phyloP scores from a whole-genome alignment of 768 basidiomycete species.

The Collybiopsis luxurians region DNA sequence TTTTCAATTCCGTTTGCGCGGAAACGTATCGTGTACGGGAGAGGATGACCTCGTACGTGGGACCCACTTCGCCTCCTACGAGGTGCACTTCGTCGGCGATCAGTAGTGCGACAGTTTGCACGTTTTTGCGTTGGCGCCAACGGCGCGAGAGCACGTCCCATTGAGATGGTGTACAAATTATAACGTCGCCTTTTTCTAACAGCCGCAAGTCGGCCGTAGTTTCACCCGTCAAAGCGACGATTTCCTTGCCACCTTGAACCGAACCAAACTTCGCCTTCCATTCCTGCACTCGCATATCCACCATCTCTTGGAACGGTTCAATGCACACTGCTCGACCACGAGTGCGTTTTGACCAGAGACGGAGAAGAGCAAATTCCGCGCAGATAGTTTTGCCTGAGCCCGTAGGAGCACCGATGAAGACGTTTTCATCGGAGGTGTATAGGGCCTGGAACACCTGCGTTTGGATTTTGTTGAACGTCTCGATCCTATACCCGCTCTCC shows the following conservation, averaged over 20 bases:
- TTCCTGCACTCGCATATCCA: constrained; percentile 83
- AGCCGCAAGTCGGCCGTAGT: constrained; percentile 87
- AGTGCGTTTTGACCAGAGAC: constrained; percentile 91
- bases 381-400: constrained; percentile 98
- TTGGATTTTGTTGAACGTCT: constrained; percentile 97
- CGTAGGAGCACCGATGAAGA: constrained; percentile 95
- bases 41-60: constrained; percentile 94
- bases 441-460: constrained; percentile 98
- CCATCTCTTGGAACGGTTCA: constrained; percentile 98
- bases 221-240: constrained; percentile 92
- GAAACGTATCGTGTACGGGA: constrained; percentile 97
- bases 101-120: constrained; percentile 87
- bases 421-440: constrained; percentile 94
- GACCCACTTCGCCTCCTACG: constrained; percentile 92
- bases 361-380: constrained; percentile 91
- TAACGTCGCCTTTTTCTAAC: constrained; percentile 87
- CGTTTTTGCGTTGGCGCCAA: constrained; percentile 97
- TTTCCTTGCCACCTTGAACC: constrained; percentile 90
- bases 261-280: constrained; percentile 84
- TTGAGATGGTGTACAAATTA: constrained; percentile 93
- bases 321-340: constrained; percentile 82
- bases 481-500: constrained; percentile 47
- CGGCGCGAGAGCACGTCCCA: constrained; percentile 95
- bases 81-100: constrained; percentile 97
- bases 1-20: constrained; percentile 89